Percentiles rank a stretch among this genome's conserved stretches.
Evolutionary conservation across 116 monocot genomes (phyloP).

Genomic region (Phalaenopsis hybrid): DNA sequence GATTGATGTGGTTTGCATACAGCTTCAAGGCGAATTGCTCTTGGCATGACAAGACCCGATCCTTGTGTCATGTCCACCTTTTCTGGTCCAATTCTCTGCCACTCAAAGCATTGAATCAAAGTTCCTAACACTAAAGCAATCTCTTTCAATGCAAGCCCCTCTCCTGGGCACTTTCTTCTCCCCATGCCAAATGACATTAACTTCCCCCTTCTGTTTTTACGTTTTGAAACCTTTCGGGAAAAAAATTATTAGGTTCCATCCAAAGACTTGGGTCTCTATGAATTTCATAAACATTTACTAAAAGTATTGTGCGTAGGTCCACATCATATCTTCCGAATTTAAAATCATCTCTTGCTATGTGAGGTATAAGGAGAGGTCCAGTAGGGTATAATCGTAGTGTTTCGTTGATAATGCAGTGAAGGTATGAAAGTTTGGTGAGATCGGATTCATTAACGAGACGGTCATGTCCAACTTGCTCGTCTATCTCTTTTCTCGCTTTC

Average conservation of each 20-base stretch:
- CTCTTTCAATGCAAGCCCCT: conserved; percentile 3
- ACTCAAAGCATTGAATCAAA: conserved; percentile 1
- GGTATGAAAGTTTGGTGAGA: not conserved
- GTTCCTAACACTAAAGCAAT: conserved; percentile 4
- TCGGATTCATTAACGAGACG: not conserved
- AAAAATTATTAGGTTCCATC: conserved; percentile 9
- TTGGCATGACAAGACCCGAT: not conserved
- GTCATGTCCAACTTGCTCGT: not conserved
- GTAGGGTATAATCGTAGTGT: conserved; percentile 26
- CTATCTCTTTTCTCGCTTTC: not conserved
- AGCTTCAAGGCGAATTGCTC: not conserved
- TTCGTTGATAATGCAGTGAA: conserved; percentile 9
- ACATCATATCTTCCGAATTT: conserved; percentile 14
- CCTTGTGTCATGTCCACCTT: conserved; percentile 4
- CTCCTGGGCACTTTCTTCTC: conserved; percentile 13
- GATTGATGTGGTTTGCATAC: not conserved
- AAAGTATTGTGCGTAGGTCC: conserved; percentile 18
- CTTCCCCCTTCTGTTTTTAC: not conserved
- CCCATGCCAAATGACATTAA: not conserved
- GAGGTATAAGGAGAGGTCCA: conserved; percentile 27
- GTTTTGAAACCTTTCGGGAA: not conserved
- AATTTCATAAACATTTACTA: conserved; percentile 29
- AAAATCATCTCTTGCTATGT: conserved; percentile 14
- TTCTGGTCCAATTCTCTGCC: no score
- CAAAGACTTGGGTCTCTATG: conserved; percentile 24